Base-by-base conservation (phyloP, 2,329 filamentous ascomycete genomes). In the Fusarium euwallaceae region DNA sequence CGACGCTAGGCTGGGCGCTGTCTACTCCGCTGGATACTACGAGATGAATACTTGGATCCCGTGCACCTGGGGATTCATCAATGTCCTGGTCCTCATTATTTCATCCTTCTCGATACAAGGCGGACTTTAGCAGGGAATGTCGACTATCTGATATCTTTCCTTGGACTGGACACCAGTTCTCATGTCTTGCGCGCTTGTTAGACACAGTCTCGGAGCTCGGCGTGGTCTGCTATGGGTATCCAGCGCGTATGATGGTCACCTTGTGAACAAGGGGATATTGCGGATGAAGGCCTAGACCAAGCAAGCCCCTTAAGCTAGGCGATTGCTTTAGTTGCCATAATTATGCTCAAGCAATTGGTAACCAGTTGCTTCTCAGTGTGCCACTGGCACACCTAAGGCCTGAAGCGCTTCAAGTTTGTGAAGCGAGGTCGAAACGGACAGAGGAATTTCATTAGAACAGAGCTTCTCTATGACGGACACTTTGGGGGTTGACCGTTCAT, bases 1-100 rank as follows among this genome's bases (percentile, higher is more conserved):
- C 39, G 58, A 11, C 2, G 6, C 11, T 17, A 95, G 94, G 59
- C 85, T 97, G 22, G 94, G 94, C 14, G 94, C 92, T 10, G 90
- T 96, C 39, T 98, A 97, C 80, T 90, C 91, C 76, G 90, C 93
- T 3, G 95, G 95, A 51, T 94, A 93, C 83, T 97, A 96, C 81
- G 88, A 92, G 78, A 97, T 98, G 95, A 96, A 95, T 55, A 98
- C 95, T 0, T 98, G 95, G 95, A 94, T 97, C 61, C 95, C 95
- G 0, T 93, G 97, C 79, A 89, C 95, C 24, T 98, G 95, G 95
- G 94, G 91, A 1, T 88, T 94, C 80, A 93, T 96, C 82, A 97
- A 95, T 81, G 92, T 96, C 11, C 82, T 98, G 56, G 89, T 97
- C 34, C 86, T 98, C 55, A 91, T 98, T 60, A 87, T 97, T 72